These are phyloP conservation scores for Solanum lignicaule DNA, from an alignment of 257 asterid genomes.

Conservation along the genomic window DNA sequence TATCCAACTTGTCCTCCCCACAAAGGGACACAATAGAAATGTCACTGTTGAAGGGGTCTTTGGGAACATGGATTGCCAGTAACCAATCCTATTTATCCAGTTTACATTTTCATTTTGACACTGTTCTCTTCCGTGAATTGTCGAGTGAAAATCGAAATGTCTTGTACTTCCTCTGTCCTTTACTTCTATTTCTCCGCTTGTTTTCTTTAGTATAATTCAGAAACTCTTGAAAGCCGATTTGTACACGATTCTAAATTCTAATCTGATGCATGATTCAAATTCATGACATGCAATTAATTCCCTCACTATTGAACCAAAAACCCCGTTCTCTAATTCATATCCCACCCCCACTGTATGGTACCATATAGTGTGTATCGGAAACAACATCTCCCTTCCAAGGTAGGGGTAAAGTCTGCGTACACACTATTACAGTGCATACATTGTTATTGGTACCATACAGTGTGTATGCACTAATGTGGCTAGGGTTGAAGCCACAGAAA, in stretches of 20 bases:
- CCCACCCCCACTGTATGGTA: background rate
- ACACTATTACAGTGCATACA: background rate
- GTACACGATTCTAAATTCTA: background rate
- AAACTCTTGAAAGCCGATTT: background rate
- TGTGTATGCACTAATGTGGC: background rate
- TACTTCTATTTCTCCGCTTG: background rate
- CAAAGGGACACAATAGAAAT: slow-evolving; percentile 9
- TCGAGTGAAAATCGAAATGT: background rate
- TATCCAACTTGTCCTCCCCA: slow-evolving; percentile 18
- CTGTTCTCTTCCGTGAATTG: background rate
- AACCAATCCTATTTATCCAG: background rate
- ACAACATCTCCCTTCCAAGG: background rate
- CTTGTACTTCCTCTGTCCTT: background rate
- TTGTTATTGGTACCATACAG: background rate
- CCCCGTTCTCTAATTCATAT: background rate
- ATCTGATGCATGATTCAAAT: background rate
- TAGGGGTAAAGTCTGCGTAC: background rate
- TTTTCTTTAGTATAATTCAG: background rate
- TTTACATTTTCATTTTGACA: background rate
- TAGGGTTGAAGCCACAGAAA: background rate
- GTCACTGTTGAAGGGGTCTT: slow-evolving; percentile 9
- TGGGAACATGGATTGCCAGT: background rate
- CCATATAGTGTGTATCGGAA: background rate
- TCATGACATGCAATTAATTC: background rate
- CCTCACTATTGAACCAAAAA: background rate